Base-by-base conservation (phyloP, 495 filamentous ascomycete species). In the Aspergillus heteromorphus region DNA sequence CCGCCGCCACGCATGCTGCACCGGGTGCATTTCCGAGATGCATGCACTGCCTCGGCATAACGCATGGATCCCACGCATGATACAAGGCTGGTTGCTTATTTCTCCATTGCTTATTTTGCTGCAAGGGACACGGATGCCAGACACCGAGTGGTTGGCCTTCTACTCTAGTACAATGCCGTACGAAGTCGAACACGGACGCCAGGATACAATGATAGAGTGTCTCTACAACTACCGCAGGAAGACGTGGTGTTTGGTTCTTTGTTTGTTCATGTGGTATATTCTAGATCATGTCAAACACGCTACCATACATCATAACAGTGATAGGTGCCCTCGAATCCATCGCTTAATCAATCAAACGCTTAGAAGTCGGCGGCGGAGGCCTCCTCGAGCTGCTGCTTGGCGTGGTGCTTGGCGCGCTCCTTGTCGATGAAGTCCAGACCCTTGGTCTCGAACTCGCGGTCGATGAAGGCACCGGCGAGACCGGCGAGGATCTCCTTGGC, bases 401-500 rank as follows among this genome's bases (percentile, higher is more conserved):
- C 86, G 31, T 86, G 73, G 45, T 68, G 74, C 71, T 86, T 86
- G 47, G 84, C 81, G 73, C 79, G 76, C 77, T 89, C 85, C 14
- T 77, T 71, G 71, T 90, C 86, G 57, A 84, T 62, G 55, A 73
- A 81, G 72, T 87, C 82, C 25, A 84, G 71, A n/a, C 85, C 85
- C 77, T 85, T 86, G 65, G 79, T 85, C 80, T 89, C 85, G 65
- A 83, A 67, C 34, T 88, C 72, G 63, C 83, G 85, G 73, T 89
- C 87, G 57, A 87, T 81, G 70, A 89, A 86, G 43, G 78, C 85
- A 51, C 79, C 86, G 34, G 83, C 85, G 41, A 87, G 64, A 54
- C 82, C 86, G 49, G 82, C 87, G 10, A 90, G 71, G 36, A 86
- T 57, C 70, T 89, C 86, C 75, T 89, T 89, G 71, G 87, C 87